Base-by-base conservation (phyloP, 768 basidiomycete species). In the Suillus occidentalis region DNA sequence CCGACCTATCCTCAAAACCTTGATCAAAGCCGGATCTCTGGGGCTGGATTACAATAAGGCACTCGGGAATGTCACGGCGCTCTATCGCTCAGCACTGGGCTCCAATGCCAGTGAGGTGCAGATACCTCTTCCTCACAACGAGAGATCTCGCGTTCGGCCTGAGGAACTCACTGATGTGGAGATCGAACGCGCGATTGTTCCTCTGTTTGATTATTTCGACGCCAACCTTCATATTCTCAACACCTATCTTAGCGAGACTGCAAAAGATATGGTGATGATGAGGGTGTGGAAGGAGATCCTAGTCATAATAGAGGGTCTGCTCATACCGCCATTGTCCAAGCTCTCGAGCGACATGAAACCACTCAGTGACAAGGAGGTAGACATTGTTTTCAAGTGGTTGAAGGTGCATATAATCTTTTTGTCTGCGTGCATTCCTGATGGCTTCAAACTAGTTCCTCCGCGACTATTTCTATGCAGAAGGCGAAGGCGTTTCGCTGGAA, bases 371-470 rank as follows among this genome's bases (percentile, higher is more conserved):
- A 96, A 97, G 78, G 97, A 98, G 79, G 92, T 99, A 43, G 97
- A 99, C 74, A 90, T 98, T 65, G 97, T 96, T n/a, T 94, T 98
- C 81, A 97, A 95, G 75, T 98, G 97, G 94, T 76, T 99, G 62
- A 96, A 95, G 88, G 95, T 92, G 63, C 20, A 77, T 70, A n/a
- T 66, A 28, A 28, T 42, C 1, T 10, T 42, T 28, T n/a, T 31
- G 18, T 42, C 12, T 12, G 6, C 25, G 4, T 42, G 6, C 18
- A 28, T 59, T 42, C 16, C 40, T 59, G 10, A 59, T 59, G 28
- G 42, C 31, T 63, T 61, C 43, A 59, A 65, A 42, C 65, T 66
- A 97, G 94, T 98, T 98, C 82, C 72, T 99, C 74, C 83, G 90
- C 63, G 94, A 97, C 74, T 99, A 95, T 80, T 98, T 98, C 82